Evolutionary conservation across 495 filamentous ascomycete genomes (phyloP).

Genomic region (Penicillium bialowiezense): DNA sequence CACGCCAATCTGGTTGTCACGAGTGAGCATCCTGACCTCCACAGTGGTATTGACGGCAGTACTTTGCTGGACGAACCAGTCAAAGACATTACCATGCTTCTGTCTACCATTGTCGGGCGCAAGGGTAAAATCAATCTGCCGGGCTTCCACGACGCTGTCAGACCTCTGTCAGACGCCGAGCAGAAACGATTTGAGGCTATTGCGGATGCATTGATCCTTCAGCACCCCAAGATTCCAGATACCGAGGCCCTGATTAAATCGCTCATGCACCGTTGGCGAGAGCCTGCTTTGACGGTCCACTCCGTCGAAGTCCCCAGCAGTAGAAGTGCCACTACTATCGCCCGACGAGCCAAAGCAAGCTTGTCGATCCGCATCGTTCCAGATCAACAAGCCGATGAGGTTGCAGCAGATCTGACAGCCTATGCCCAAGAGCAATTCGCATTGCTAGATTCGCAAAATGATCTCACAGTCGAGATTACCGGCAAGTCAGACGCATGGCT

Average conservation of each 20-base stretch:
- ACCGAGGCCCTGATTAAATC: constrained; percentile 67
- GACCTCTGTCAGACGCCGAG: constrained; percentile 72
- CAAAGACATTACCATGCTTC: constrained; percentile 80
- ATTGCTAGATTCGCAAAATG: constrained; percentile 71
- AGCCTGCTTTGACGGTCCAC: constrained; percentile 90
- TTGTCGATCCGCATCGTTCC: constrained; percentile 91
- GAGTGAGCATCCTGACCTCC: constrained; percentile 82
- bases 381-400: constrained; percentile 76
- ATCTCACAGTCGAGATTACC: constrained; percentile 77
- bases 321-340: constrained; percentile 76
- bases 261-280: constrained; percentile 92
- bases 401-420: constrained; percentile 61
- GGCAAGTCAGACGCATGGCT: constrained; percentile 96
- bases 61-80: constrained; percentile 82
- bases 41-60: constrained; percentile 93
- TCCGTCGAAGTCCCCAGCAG: constrained; percentile 70
- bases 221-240: constrained; percentile 65
- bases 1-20: constrained; percentile 86
- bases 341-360: constrained; percentile 76
- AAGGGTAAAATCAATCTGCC: constrained; percentile 58
- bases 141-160: constrained; percentile 81
- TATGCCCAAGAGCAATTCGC: constrained; percentile 73
- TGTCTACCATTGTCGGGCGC: constrained; percentile 71
- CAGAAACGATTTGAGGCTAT: constrained; percentile 82
- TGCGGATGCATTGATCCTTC: constrained; percentile 65